A percentile compares a stretch with the other conserved stretches of the same genome.
Evolutionary conservation across 495 filamentous ascomycete species (phyloP).

Genomic region (Poronia punctata): DNA sequence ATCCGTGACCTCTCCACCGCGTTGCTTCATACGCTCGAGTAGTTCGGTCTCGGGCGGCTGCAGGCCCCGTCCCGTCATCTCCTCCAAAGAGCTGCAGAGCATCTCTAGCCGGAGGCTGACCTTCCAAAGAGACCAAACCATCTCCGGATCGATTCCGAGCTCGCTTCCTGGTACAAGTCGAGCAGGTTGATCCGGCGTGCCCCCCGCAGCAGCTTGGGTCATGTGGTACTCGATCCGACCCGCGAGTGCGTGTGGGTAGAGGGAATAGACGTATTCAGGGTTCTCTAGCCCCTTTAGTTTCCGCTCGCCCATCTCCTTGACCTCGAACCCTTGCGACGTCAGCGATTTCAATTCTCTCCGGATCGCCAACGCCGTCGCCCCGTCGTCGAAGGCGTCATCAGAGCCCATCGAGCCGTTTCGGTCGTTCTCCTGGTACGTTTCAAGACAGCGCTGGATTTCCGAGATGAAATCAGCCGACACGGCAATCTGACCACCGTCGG

Average conservation of each 20-base stretch:
- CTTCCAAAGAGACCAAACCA: constrained; percentile 85
- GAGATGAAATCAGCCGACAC: constrained; percentile 94
- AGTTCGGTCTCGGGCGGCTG: constrained; percentile 73
- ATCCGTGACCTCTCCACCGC: constrained; percentile 82
- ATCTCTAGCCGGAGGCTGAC: constrained; percentile 85
- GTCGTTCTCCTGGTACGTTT: constrained; percentile 73
- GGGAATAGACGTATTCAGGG: constrained; percentile 87
- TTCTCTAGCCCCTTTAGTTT: constrained; percentile 97
- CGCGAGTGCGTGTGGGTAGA: constrained; percentile 84
- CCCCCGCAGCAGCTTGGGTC: constrained; percentile 42
- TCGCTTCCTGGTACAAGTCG: constrained; percentile 42
- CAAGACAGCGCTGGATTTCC: constrained; percentile 86
- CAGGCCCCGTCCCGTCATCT: constrained; percentile 46
- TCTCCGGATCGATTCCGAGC: constrained; percentile 66
- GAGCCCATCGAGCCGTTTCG: constrained; percentile 59
- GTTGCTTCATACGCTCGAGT: constrained; percentile 72
- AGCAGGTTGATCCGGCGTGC: constrained; percentile 36
- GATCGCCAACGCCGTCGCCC: constrained; percentile 62
- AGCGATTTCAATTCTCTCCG: constrained; percentile 81
- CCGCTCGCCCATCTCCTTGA: constrained; percentile 88
- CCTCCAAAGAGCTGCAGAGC: constrained; percentile 80
- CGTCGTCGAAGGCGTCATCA: constrained; percentile 65
- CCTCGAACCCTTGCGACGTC: constrained; percentile 88
- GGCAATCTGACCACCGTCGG: constrained; percentile 96
- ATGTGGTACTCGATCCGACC: constrained; percentile 62